These are phyloP conservation scores for Pseudocohnilembus persalinus DNA, from an alignment of 169 alveolate species.

Conservation along the genomic window DNA sequence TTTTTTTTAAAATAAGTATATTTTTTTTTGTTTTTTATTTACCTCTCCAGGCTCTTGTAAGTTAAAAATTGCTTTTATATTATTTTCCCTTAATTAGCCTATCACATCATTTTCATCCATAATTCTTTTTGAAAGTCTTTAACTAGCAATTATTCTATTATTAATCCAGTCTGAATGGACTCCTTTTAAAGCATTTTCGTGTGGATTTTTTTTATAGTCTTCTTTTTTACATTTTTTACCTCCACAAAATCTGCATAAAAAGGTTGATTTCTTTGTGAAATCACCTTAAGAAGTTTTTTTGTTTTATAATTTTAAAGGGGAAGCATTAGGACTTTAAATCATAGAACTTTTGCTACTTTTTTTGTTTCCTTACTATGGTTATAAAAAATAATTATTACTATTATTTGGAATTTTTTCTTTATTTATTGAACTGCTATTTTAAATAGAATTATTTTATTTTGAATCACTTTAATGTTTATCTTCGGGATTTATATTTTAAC, in stretches of 20 bases:
- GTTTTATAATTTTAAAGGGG: no score
- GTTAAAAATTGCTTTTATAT: slow-evolving; percentile 70
- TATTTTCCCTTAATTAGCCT: slow-evolving; percentile 59
- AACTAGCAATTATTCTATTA: slow-evolving; percentile 77
- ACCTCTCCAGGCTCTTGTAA: slow-evolving; percentile 80
- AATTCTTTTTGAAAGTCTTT: slow-evolving; percentile 71
- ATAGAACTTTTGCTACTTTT: no score
- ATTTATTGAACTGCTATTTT: no score
- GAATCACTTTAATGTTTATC: no score
- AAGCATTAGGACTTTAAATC: no score
- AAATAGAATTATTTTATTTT: no score
- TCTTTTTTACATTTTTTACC: slow-evolving; percentile 78
- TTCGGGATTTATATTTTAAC: no score
- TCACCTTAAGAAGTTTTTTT: slow-evolving; percentile 11
- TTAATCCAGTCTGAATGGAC: slow-evolving; percentile 83
- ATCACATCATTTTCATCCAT: slow-evolving; percentile 68
- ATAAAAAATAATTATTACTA: no score
- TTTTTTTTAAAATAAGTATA: not conserved
- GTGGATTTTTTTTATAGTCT: slow-evolving; percentile 58
- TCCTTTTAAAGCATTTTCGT: slow-evolving; percentile 80
- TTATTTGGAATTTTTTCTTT: no score
- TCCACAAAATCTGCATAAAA: slow-evolving; percentile 81
- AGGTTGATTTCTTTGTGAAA: slow-evolving; percentile 52
- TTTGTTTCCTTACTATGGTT: no score
- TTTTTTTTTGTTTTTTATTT: not conserved